Evolutionary conservation across 192 early-diverging fungal species (phyloP).

Genomic region (Neocallimastix lanati): DNA sequence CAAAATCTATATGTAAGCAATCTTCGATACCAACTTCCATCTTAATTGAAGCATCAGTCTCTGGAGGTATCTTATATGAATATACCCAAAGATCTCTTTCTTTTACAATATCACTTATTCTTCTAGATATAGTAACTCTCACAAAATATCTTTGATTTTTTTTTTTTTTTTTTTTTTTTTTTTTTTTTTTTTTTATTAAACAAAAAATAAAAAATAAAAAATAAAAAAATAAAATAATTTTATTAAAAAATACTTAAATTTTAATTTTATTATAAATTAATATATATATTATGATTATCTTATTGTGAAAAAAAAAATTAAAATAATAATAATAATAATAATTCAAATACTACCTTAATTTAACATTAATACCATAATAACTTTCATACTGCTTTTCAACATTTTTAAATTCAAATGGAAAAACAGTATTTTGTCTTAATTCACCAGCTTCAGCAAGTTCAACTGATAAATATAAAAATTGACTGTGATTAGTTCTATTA

Average conservation of each 20-base stretch:
- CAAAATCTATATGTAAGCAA: conserved; percentile 97
- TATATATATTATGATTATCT: too few relatives aligned
- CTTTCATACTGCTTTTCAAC: conserved; percentile 99
- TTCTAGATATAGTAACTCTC: conserved; percentile 69
- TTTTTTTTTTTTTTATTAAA: too few relatives aligned
- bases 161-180: too few relatives aligned
- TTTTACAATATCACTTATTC: conserved; percentile 73
- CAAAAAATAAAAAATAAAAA: too few relatives aligned
- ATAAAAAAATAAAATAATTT: too few relatives aligned
- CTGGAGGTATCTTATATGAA: conserved; percentile 79
- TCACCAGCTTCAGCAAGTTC: conserved; percentile 90
- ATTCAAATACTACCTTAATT: conserved; percentile 64
- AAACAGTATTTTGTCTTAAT: conserved; percentile 55
- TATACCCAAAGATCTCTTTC: conserved; percentile 98
- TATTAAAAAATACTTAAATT: too few relatives aligned
- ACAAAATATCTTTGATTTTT: conserved; percentile 97
- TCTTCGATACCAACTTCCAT: conserved; percentile 99
- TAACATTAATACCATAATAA: conserved; percentile 96
- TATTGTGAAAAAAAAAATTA: too few relatives aligned
- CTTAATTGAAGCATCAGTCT: conserved; percentile 86
- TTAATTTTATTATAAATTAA: too few relatives aligned
- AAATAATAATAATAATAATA: too few relatives aligned
- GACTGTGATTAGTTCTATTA: conserved; percentile 84
- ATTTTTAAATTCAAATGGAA: conserved; percentile 95
- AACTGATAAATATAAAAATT: conserved; percentile 82